Conservation (phyloP, 2,329 filamentous ascomycete genomes). For the Leptographium lundbergii region DNA sequence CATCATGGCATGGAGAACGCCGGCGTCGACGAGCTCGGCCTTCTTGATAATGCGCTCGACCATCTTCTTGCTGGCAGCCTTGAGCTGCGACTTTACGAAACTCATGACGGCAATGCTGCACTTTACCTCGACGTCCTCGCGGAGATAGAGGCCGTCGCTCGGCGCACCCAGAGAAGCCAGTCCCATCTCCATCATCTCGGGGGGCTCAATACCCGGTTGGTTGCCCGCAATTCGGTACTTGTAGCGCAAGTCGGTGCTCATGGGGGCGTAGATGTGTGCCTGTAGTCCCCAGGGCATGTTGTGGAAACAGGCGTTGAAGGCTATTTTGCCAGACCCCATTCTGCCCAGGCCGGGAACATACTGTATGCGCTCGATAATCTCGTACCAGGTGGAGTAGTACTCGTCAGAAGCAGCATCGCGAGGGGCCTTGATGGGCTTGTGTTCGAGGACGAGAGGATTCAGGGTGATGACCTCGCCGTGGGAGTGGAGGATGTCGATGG, state of each 20-base stretch:
- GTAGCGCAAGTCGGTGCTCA: conserved; percentile 53
- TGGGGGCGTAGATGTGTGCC: conserved; percentile 57
- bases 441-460: conserved; percentile 53
- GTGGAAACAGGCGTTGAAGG: conserved; percentile 60
- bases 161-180: conserved; percentile 45
- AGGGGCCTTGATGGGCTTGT: conserved; percentile 52
- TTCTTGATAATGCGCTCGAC: conserved; percentile 58
- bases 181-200: conserved; percentile 50
- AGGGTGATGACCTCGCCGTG: conserved; percentile 59
- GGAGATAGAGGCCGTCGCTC: conserved; percentile 51
- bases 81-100: conserved; percentile 55
- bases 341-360: conserved; percentile 53
- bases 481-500: conserved; percentile 59
- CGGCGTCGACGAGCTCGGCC: conserved; percentile 55
- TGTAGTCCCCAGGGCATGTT: conserved; percentile 61
- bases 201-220: conserved; percentile 50
- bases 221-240: conserved; percentile 58
- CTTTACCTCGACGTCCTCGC: conserved; percentile 58
- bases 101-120: conserved; percentile 53
- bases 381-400: conserved; percentile 63
- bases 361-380: conserved; percentile 57
- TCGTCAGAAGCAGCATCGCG: conserved; percentile 57
- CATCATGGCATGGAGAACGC: conserved; percentile 54
- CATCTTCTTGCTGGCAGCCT: conserved; percentile 55
- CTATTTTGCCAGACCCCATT: conserved; percentile 51